Evolutionary conservation across 345 rosid genomes (phyloP), one percentile per base, ranked within the genome.

Genomic region (Euphorbia tirucalli): DNA sequence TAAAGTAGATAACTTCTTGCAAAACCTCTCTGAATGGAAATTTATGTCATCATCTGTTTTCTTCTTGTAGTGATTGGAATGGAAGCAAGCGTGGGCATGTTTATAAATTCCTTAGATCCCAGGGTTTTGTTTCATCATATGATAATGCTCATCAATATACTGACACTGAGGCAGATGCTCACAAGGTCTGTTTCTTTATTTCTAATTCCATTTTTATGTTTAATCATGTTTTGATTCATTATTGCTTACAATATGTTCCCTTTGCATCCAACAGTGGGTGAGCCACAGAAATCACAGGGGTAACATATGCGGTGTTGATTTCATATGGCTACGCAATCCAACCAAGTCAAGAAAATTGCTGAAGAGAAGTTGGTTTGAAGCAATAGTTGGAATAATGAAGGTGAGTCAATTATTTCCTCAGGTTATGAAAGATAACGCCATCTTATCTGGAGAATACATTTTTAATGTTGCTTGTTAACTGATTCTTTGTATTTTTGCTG

Each of bases 41-140:
- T 39, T 52, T 27, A 30, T 74, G 39, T 60, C 7, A 24, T 61
- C 65, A 5, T 30, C 54, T 19, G n/a, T 62, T 61, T 54, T 11
- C 52, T 71, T 13, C 24, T 32, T 79, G 72, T 80, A 95, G 99
- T 63, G 99, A 95, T 79, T 92, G 99, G 97, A 95, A 95, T 68
- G 97, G 99, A 71, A 95, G 97, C 90, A 95, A 95, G 77, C 92
- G 96, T 0, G 97, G 99, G 22, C 97, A 89, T 76, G 96, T 92
- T 66, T 95, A 92, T 87, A 92, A 90, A 77, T 95, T 95, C 77
- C 86, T 95, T 25, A 87, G 99, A 70, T 95, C 97, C 50, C 97
- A 89, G 78, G 99, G 97, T 49, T 95, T 95, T 77, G 80, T 88
- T 72, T 95, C 99, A 24, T 92, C 99, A 7, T 95, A 90, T 62